These are phyloP conservation scores for Monilinia aucupariae DNA, from an alignment of 2,329 filamentous ascomycete species.

Conservation along the genomic window DNA sequence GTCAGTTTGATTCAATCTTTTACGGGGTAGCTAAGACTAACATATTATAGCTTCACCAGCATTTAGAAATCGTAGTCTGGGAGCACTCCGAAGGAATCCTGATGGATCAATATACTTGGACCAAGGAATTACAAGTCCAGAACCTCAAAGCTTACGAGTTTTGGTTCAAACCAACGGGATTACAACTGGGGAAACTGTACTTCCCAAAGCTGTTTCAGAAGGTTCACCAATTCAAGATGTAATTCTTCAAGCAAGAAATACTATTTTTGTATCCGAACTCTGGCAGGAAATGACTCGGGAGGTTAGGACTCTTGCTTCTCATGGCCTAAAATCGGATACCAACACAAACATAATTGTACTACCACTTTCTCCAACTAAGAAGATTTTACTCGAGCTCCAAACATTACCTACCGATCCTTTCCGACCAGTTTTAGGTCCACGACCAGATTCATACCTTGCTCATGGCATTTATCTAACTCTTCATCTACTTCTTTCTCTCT, in stretches of 20 bases:
- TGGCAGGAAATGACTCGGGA: slow-evolving; percentile 87
- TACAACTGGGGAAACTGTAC: slow-evolving; percentile 52
- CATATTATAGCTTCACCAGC: slow-evolving; percentile 45
- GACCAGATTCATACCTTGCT: slow-evolving; percentile 50
- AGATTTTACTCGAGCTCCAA: slow-evolving; percentile 63
- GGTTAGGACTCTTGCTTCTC: slow-evolving; percentile 64
- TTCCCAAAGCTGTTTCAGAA: slow-evolving; percentile 49
- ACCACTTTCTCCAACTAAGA: slow-evolving; percentile 47
- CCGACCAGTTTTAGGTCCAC: slow-evolving; percentile 31
- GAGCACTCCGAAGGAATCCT: slow-evolving; percentile 67
- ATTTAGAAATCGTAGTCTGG: slow-evolving; percentile 67
- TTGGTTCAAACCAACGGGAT: slow-evolving; percentile 54
- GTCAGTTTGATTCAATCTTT: slow-evolving; percentile 22
- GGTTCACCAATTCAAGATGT: slow-evolving; percentile 59
- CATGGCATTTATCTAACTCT: slow-evolving; percentile 62
- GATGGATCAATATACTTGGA: slow-evolving; percentile 75
- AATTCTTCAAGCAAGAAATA: slow-evolving; percentile 71
- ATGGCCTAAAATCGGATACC: slow-evolving; percentile 55
- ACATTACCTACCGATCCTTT: slow-evolving; percentile 45
- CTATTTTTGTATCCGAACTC: slow-evolving; percentile 76
- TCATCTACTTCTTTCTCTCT: slow-evolving; percentile 70
- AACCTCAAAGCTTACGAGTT: slow-evolving; percentile 60
- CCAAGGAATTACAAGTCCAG: slow-evolving; percentile 43
- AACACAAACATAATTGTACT: slow-evolving; percentile 54
- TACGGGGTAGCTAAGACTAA: slow-evolving; percentile 29